Percentiles rank a stretch among this genome's conserved stretches.
These are phyloP conservation scores for Bondarzewia mesenterica DNA, from an alignment of 1,284 basidiomycete genomes.

Conservation along the genomic window DNA sequence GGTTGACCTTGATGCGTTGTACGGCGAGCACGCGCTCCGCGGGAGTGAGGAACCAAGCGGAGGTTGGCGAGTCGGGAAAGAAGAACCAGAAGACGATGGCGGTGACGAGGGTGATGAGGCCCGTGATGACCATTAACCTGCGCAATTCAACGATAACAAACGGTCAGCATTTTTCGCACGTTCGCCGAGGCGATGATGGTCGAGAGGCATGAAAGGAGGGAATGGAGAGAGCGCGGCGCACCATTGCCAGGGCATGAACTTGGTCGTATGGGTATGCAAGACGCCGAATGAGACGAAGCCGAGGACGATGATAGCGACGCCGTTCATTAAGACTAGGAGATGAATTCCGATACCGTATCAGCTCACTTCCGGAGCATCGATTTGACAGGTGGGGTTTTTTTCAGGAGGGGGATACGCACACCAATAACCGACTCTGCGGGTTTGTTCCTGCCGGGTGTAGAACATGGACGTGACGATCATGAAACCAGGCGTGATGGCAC, in stretches of 20 bases:
- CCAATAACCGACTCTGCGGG: constrained; percentile 68
- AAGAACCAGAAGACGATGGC: constrained; percentile 53
- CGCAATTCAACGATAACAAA: neutral
- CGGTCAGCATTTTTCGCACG: no score
- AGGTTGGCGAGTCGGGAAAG: constrained; percentile 65
- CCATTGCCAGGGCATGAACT: constrained; percentile 67
- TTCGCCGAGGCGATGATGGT: neutral
- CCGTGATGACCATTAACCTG: constrained; percentile 72
- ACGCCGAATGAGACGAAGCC: constrained; percentile 67
- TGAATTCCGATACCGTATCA: no score
- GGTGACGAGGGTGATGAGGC: constrained; percentile 46
- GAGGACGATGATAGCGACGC: constrained; percentile 37
- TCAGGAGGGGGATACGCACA: constrained; percentile 37
- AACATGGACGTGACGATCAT: constrained; percentile 67
- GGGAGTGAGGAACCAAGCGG: constrained; percentile 60
- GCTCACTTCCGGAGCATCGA: no score
- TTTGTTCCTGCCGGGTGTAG: constrained; percentile 71
- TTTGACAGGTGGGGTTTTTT: no score
- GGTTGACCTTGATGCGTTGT: constrained; percentile 54
- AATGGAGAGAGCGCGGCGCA: constrained; percentile 15
- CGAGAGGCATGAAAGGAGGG: neutral
- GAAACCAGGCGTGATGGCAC: constrained; percentile 71
- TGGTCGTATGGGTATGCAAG: constrained; percentile 46
- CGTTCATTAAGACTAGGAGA: constrained; percentile 15
- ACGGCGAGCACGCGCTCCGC: constrained; percentile 57